These are phyloP conservation scores for Suillus subaureus DNA, from an alignment of 768 basidiomycete species.

Conservation along the genomic window DNA sequence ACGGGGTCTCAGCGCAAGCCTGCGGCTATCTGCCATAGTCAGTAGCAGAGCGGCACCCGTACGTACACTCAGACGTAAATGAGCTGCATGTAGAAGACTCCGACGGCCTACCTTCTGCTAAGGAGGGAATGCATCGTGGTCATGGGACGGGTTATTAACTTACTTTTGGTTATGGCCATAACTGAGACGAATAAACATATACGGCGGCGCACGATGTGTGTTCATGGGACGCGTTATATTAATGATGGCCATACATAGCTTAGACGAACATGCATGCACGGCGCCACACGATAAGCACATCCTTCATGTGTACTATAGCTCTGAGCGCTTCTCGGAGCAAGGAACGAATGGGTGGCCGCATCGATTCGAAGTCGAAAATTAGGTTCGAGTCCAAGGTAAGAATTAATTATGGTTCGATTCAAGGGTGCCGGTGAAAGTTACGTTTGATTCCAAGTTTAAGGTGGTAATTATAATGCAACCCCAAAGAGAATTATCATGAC, in stretches of 20 bases:
- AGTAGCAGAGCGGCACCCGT: background rate
- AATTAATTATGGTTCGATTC: no score
- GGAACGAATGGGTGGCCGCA: background rate
- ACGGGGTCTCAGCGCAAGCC: background rate
- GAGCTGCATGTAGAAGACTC: background rate
- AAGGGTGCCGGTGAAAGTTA: background rate
- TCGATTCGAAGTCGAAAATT: background rate
- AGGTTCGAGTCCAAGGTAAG: background rate
- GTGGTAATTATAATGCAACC: background rate
- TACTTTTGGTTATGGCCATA: background rate
- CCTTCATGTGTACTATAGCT: background rate
- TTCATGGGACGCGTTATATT: background rate
- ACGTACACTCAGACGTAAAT: constrained; percentile 1
- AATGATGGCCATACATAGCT: background rate
- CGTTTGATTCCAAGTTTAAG: background rate
- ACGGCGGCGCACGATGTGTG: background rate
- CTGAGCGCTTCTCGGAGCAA: background rate
- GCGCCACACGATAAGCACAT: background rate
- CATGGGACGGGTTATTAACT: background rate
- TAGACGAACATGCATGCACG: background rate
- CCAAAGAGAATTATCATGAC: background rate
- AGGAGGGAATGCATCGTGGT: background rate
- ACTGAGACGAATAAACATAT: background rate
- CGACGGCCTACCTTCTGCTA: background rate
- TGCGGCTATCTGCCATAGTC: background rate